Evolutionary conservation across 2,329 filamentous ascomycete species (phyloP), one percentile per base, ranked within the genome.

Genomic region (Aspergillus arachidicola): DNA sequence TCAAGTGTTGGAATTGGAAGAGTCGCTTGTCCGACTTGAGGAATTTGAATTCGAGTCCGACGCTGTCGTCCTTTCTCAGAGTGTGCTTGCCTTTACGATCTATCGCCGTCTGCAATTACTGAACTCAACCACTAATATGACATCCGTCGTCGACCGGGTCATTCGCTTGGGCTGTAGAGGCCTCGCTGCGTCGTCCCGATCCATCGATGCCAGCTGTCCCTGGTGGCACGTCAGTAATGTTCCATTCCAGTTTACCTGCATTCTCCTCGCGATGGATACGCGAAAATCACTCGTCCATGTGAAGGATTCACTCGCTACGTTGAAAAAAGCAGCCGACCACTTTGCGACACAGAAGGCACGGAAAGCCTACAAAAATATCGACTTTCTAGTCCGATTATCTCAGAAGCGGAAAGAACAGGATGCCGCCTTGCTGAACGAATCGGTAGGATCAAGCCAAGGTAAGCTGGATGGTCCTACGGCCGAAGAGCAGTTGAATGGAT

Each of bases 161-260:
- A 51, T 51, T 32, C 26, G 16, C 3, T 4, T 51, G 6, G 48
- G 48, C 16, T 32, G 48, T 7, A 19, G 16, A 32, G 48, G 48
- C 48, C 48, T 51, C 10, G 28, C 48, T 9, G 48, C 48, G 12
- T 51, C 48, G 3, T 32, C 48, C 16, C 16, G 28, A 12, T 30
- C 48, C 12, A 38, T 64, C 59, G 26, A 45, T 36, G 26, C 36
- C 16, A 36, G 51, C 14, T 59, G 45, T 6, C 66, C 66, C 6
- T 69, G 67, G 67, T 69, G 67, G 64, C 66, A 69, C 32, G 54
- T 64, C n/a, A n/a, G 64, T 38, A 69, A 68, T 26, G 58, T 68
- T n/a, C 67, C 67, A 6, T 69, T 69, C 30, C 66, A 69, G 45
- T 43, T 64, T 1, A 46, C 66, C 26, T 66, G 64, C 12, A 53